Conservation (phyloP, 768 basidiomycete species). For the Mycena epipterygia region DNA sequence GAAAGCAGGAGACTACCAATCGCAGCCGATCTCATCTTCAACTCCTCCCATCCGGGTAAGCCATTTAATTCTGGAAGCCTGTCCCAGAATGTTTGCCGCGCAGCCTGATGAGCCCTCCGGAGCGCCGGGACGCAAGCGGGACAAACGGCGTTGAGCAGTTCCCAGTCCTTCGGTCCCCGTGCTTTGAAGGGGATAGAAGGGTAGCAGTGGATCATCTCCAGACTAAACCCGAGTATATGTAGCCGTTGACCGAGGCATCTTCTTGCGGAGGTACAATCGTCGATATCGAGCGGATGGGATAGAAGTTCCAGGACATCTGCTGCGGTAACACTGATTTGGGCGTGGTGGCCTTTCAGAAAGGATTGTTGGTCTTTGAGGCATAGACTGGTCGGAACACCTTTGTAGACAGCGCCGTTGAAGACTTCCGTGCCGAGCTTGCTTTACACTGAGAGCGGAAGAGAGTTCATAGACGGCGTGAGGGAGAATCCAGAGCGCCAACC, state of each 20-base stretch:
- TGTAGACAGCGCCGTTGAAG: not conserved
- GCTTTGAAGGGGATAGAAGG: not conserved
- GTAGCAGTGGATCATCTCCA: no score
- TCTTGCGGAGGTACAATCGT: not conserved
- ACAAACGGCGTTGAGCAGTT: not conserved
- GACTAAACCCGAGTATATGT: no score
- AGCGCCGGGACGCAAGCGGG: no score
- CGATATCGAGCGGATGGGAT: not conserved
- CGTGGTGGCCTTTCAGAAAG: not conserved
- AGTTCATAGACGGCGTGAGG: constrained; percentile 13
- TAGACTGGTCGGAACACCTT: no score
- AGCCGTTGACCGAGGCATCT: no score
- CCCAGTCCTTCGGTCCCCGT: not conserved
- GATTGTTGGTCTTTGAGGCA: not conserved
- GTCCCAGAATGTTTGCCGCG: constrained; percentile 13
- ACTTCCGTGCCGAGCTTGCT: no score
- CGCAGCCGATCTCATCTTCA: constrained; percentile 2
- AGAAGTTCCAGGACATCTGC: not conserved
- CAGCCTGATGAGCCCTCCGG: not conserved
- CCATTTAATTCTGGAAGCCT: constrained; percentile 16
- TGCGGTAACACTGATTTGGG: not conserved
- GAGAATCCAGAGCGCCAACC: constrained; percentile 2
- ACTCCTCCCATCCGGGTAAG: constrained; percentile 3
- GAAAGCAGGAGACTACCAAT: no score
- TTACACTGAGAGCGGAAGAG: no score